Conservation (phyloP, 495 filamentous ascomycete genomes). For the Jackrogersella minutella region DNA sequence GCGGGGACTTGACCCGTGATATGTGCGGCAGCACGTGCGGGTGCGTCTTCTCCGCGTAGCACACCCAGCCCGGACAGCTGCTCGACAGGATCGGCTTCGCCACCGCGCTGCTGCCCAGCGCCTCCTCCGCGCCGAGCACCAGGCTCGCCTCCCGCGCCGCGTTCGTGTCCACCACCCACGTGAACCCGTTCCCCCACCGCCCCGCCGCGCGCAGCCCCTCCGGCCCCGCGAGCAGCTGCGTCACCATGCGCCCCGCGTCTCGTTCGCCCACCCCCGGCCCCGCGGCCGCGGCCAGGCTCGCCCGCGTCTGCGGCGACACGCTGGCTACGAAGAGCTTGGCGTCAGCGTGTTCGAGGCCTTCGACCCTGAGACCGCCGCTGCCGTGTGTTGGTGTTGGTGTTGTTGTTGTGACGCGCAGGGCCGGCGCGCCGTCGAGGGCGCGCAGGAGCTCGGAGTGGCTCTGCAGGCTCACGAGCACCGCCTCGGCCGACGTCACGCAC, state of each 20-base stretch:
- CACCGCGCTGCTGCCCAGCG: constrained; percentile 49
- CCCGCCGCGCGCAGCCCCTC: constrained; percentile 74
- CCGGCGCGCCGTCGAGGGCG: constrained; percentile 73
- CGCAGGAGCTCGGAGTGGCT: constrained; percentile 89
- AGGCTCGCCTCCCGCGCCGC: constrained; percentile 77
- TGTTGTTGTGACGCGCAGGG: constrained; percentile 51
- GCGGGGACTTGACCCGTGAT: constrained; percentile 90
- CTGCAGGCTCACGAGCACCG: constrained; percentile 90
- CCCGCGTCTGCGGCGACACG: constrained; percentile 88
- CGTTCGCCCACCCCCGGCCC: constrained; percentile 74
- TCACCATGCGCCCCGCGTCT: constrained; percentile 81
- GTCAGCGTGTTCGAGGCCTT: constrained; percentile 51
- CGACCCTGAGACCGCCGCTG: constrained; percentile 40
- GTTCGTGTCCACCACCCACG: constrained; percentile 89
- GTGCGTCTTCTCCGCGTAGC: constrained; percentile 97
- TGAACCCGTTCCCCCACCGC: constrained; percentile 76
- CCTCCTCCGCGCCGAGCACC: constrained; percentile 82
- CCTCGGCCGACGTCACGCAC: constrained; percentile 96
- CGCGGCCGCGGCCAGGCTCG: constrained; percentile 85
- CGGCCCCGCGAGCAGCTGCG: constrained; percentile 76
- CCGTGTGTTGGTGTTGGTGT: constrained; percentile 5
- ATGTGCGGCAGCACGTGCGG: constrained; percentile 91
- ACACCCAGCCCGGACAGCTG: constrained; percentile 97
- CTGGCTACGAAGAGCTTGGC: constrained; percentile 85
- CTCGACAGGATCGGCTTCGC: constrained; percentile 83